These are phyloP conservation scores for Hypoxylon sp. DNA, from an alignment of 2,329 filamentous ascomycete species.

Conservation along the genomic window DNA sequence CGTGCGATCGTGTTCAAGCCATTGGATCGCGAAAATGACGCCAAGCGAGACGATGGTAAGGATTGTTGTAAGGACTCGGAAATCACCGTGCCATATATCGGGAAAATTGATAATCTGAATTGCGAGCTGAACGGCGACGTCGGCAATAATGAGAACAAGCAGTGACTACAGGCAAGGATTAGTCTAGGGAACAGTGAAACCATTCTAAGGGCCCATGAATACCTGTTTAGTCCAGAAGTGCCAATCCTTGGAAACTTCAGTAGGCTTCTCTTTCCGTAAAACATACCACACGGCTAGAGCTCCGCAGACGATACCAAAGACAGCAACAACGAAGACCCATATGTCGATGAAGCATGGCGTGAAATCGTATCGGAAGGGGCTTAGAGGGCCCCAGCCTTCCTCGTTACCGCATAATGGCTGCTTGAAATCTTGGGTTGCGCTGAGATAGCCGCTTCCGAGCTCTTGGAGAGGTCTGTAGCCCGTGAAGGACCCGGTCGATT, in stretches of 20 bases:
- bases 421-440: constrained; percentile 61
- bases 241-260: constrained; percentile 83
- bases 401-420: constrained; percentile 88
- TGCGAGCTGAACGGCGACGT: constrained; percentile 78
- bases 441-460: constrained; percentile 74
- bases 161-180: constrained; percentile 41
- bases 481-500: constrained; percentile 72
- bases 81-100: constrained; percentile 81
- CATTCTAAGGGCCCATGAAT: constrained; percentile 51
- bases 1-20: constrained; percentile 86
- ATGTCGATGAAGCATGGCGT: constrained; percentile 98
- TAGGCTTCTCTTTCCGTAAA: constrained; percentile 75
- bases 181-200: constrained; percentile 14
- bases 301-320: constrained; percentile 84
- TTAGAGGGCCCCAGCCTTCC: constrained; percentile 97
- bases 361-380: constrained; percentile 89
- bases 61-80: constrained; percentile 86
- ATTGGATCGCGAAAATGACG: constrained; percentile 85
- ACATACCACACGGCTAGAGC: constrained; percentile 85
- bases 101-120: constrained; percentile 81
- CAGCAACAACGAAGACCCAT: constrained; percentile 83
- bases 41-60: constrained; percentile 79
- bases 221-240: constrained; percentile 96
- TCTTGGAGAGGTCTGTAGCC: constrained; percentile 67
- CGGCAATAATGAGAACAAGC: constrained; percentile 71